Evolutionary conservation across 2,329 filamentous ascomycete genomes (phyloP), one percentile per base, ranked within the genome.

Genomic region (Lachnellula subtilissima): DNA sequence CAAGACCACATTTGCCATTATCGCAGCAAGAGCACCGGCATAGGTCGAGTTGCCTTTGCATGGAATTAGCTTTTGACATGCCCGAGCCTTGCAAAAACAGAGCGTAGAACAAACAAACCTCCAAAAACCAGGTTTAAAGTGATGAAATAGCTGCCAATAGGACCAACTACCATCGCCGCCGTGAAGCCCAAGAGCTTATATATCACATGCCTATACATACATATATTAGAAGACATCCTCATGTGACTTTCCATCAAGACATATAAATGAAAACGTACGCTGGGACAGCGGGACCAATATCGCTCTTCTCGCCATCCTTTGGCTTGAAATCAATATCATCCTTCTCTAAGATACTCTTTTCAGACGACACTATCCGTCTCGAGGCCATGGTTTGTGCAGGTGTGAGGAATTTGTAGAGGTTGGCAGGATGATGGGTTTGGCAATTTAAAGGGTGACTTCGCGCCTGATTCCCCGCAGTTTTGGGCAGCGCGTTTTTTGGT

Each of bases 1-100:
- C 50, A 99, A 76, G 3, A 99, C 91, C 1, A 95, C 82, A 66
- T 99, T 99, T 12, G 94, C 94, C 71, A 95, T 85, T 50, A 97
- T 75, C 19, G 94, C 94, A 1, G 94, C 94, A 36, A 88, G 77
- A 0, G 84, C 91, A 14, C 92, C 94, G 3, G 92, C 91, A 65
- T 85, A 93, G 1, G 92, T 96, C 14, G 91, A 82, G 73, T 96
- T 96, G 64, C 91, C 93, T 96, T 55, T 48, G 22, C 11, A 19
- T 48, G 35, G 54, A 17, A 9, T 61, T 25, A 59, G 47, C 15
- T 15, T 11, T 11, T 45, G 15, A 25, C 23, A 17, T 22, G 42
- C 17, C 15, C 5, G 17, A 11, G 19, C 17, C 4, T 39, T 39
- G 37, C 37, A 17, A 14, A 39, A 4, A 52, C 40, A 17, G 32